Percentiles rank a stretch among this genome's conserved stretches.
Evolutionary conservation across 345 rosid species (phyloP).

Genomic region (Salix udensis): DNA sequence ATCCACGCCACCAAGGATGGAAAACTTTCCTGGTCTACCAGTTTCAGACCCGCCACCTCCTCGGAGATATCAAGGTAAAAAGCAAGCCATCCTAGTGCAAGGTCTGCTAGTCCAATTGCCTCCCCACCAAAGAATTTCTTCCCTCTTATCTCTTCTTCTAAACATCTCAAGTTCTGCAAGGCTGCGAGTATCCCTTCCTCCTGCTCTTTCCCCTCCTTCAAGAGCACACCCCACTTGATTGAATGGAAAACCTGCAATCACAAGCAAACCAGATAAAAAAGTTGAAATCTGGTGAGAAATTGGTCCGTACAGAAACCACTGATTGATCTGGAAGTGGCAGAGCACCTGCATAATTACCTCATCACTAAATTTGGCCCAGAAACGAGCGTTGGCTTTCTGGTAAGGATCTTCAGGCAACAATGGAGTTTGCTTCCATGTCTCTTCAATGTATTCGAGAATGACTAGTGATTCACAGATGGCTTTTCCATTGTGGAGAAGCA

Average conservation of each 20-base stretch:
- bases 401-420: slow-evolving; percentile 9
- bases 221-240: not conserved
- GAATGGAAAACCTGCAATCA: not conserved
- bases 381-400: not conserved
- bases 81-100: slow-evolving; percentile 20
- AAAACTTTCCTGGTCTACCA: not conserved
- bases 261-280: not conserved
- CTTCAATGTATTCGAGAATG: slow-evolving; percentile 8
- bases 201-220: slow-evolving; percentile 2
- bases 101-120: slow-evolving; percentile 7
- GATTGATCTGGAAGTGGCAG: not conserved
- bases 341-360: not conserved
- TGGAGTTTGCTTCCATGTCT: slow-evolving; percentile 7
- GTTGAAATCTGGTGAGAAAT: not conserved
- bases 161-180: not conserved
- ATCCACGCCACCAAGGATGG: not conserved
- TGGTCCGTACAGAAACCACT: not conserved
- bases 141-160: slow-evolving; percentile 10
- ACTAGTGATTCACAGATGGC: slow-evolving; percentile 2
- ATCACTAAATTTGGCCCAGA: slow-evolving; percentile 7
- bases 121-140: slow-evolving; percentile 14
- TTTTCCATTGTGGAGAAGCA: slow-evolving; percentile 5
- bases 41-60: not conserved
- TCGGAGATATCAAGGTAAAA: not conserved
- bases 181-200: not conserved